A percentile compares a stretch with the other conserved stretches of the same genome.
Conservation (phyloP, 1,284 basidiomycete genomes). For the Laetiporus sulphureus region DNA sequence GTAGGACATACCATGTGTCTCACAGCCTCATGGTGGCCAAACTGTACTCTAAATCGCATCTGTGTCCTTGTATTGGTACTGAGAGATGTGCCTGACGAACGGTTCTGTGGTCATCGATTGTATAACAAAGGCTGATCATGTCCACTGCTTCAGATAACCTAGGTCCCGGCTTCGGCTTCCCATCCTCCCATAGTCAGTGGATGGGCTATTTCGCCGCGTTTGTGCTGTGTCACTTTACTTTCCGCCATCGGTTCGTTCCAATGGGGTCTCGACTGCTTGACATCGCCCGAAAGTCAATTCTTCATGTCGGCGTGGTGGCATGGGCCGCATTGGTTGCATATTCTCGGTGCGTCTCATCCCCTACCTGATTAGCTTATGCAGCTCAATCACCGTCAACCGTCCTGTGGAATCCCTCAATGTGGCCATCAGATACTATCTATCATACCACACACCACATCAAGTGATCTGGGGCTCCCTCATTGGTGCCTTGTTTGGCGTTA, state of each 20-base stretch:
- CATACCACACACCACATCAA: slow-evolving; percentile 69
- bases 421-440: slow-evolving; percentile 51
- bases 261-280: slow-evolving; percentile 49
- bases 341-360: slow-evolving; percentile 59
- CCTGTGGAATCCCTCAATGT: too few species aligned
- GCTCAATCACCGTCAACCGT: too few species aligned
- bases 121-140: too few species aligned
- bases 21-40: too few species aligned
- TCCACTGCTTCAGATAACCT: slow-evolving; percentile 36
- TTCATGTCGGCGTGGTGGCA: slow-evolving; percentile 45
- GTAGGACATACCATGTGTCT: too few species aligned
- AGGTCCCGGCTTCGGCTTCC: slow-evolving; percentile 80
- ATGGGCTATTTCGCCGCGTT: slow-evolving; percentile 85
- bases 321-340: slow-evolving; percentile 70
- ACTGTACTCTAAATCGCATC: too few species aligned
- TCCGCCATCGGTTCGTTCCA: slow-evolving; percentile 58
- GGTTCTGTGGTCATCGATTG: too few species aligned
- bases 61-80: too few species aligned
- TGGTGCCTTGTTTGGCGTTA: slow-evolving; percentile 51
- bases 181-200: slow-evolving; percentile 84
- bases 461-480: slow-evolving; percentile 70
- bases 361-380: too few species aligned
- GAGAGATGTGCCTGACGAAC: too few species aligned
- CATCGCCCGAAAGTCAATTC: slow-evolving; percentile 32
- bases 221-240: slow-evolving; percentile 65